Evolutionary conservation across 169 alveolate species (phyloP).

Genomic region (Toxoplasma gondii): DNA sequence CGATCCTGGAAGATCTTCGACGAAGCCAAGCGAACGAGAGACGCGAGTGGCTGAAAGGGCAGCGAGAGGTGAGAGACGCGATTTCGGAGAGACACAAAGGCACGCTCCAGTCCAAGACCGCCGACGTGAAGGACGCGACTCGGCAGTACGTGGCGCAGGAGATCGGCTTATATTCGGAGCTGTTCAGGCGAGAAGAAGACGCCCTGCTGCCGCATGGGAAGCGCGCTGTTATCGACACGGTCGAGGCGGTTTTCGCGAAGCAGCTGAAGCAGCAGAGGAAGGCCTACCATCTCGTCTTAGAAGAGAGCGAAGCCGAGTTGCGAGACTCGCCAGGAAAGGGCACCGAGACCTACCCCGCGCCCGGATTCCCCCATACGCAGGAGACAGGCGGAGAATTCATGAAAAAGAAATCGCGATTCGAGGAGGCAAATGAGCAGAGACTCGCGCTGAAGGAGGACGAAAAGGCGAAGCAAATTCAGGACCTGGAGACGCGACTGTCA

Average conservation of each 20-base stretch:
- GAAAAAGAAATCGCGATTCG: neutral
- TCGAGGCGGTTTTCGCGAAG: neutral
- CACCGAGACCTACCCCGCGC: too few relatives aligned
- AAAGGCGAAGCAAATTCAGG: neutral
- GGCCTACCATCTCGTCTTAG: neutral
- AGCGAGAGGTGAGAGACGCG: neutral
- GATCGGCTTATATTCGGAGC: neutral
- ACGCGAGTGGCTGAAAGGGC: neutral
- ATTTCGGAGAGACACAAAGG: neutral
- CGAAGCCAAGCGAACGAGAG: neutral
- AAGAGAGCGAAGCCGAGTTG: neutral
- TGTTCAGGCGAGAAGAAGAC: slow-evolving; percentile 6
- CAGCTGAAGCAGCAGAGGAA: neutral
- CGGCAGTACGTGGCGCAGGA: neutral
- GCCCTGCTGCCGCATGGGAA: neutral
- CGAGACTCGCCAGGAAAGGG: neutral
- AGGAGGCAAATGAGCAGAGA: neutral
- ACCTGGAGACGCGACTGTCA: neutral
- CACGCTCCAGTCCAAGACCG: neutral
- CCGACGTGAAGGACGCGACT: neutral
- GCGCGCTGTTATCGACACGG: neutral
- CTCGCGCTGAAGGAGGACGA: neutral
- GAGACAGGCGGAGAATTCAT: neutral
- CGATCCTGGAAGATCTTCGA: neutral
- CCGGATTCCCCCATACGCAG: too few relatives aligned